phyloP scores from a whole-genome alignment of 1,284 basidiomycete species.

The Fomes fomentarius region DNA sequence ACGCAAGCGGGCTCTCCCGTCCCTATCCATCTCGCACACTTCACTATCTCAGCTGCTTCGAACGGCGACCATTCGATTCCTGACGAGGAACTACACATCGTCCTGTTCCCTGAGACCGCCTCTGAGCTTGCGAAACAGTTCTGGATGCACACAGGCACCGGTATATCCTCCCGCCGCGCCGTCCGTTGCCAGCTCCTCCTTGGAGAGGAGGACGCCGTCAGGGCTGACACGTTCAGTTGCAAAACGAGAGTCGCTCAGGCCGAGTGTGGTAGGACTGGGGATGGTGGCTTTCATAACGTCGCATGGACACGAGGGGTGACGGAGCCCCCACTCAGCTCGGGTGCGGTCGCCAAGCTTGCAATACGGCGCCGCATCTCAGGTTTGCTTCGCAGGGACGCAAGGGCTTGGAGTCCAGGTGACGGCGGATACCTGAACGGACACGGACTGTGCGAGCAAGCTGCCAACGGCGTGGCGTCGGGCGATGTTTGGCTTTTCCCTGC shows the following conservation, averaged over 20 bases:
- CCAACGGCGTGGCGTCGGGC: slow-evolving; percentile 69
- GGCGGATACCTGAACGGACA: slow-evolving; percentile 51
- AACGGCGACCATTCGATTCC: too few species aligned
- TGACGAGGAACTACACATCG: too few species aligned
- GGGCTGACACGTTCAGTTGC: too few species aligned
- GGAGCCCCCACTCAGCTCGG: slow-evolving; percentile 60
- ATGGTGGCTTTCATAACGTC: too few species aligned
- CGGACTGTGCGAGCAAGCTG: slow-evolving; percentile 62
- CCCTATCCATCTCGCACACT: too few species aligned
- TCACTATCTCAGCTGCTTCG: too few species aligned
- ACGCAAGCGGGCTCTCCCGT: too few species aligned
- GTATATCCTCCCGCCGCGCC: slow-evolving; percentile 87
- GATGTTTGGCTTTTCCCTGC: slow-evolving; percentile 89
- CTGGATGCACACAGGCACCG: slow-evolving; percentile 95
- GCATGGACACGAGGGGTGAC: too few species aligned
- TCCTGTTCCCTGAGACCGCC: too few species aligned
- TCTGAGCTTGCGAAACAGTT: slow-evolving; percentile 78
- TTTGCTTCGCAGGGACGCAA: slow-evolving; percentile 68
- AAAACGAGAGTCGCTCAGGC: too few species aligned
- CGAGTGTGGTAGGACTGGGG: too few species aligned
- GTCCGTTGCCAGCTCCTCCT: slow-evolving; percentile 81
- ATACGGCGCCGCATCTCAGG: slow-evolving; percentile 90
- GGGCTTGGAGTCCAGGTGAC: slow-evolving; percentile 43
- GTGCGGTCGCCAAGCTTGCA: slow-evolving; percentile 82
- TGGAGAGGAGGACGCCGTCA: slow-evolving; percentile 38